A percentile compares a stretch with the other conserved stretches of the same genome.
Conservation (phyloP, 75 land plant species). For the Gnetum montanum region DNA sequence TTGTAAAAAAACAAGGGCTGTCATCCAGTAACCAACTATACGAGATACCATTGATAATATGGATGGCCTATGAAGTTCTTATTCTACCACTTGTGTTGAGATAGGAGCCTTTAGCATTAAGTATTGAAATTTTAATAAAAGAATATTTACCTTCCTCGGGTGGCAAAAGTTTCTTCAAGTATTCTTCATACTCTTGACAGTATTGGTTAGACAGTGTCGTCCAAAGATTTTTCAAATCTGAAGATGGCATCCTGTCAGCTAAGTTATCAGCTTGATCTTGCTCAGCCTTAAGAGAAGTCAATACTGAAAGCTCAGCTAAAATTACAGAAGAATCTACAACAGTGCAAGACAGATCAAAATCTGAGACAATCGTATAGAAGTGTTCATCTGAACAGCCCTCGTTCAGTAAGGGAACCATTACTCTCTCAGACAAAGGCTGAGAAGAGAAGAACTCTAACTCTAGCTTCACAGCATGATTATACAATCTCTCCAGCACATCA, state of each 20-base stretch:
- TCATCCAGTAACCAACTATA: too few species aligned
- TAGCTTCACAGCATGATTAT: slow-evolving; percentile 68
- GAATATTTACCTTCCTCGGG: slow-evolving; percentile 11
- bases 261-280: slow-evolving; percentile 21
- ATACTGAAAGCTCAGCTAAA: slow-evolving; percentile 74
- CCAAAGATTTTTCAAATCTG: slow-evolving; percentile 53
- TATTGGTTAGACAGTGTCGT: slow-evolving; percentile 53
- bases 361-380: slow-evolving; percentile 59
- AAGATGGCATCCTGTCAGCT: slow-evolving; percentile 25
- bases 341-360: slow-evolving; percentile 93
- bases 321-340: slow-evolving; percentile 86
- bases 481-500: slow-evolving; percentile 54
- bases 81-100: too few species aligned
- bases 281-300: slow-evolving; percentile 35
- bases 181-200: slow-evolving; percentile 20
- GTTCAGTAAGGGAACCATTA: slow-evolving; percentile 45
- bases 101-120: too few species aligned
- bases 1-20: too few species aligned
- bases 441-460: slow-evolving; percentile 71
- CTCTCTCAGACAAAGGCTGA: slow-evolving; percentile 35
- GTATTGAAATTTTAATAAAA: too few species aligned
- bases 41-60: too few species aligned
- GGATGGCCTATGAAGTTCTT: too few species aligned
- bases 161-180: slow-evolving; percentile 10
- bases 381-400: slow-evolving; percentile 20